These are phyloP conservation scores for Musa balbisiana DNA, from an alignment of 202 grass and related monocot genomes.

Conservation along the genomic window DNA sequence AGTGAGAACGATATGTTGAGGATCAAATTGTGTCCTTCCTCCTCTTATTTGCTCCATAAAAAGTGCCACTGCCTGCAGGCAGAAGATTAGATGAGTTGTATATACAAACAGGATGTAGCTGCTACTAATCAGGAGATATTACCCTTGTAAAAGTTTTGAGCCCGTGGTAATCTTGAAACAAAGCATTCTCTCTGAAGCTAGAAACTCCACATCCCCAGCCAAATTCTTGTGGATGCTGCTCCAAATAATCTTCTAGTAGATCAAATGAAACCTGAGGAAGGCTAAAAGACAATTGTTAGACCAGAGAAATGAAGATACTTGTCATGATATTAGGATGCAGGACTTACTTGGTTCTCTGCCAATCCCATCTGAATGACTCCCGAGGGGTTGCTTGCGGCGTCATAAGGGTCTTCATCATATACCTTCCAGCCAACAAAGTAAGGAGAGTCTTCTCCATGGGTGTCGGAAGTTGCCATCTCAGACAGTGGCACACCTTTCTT, in stretches of 20 bases:
- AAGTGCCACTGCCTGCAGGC: slow-evolving; percentile 65
- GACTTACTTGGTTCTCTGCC: slow-evolving; percentile 75
- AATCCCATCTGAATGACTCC: slow-evolving; percentile 98
- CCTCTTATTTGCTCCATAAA: slow-evolving; percentile 90
- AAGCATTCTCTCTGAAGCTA: slow-evolving; percentile 85
- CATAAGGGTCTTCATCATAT: slow-evolving; percentile 78
- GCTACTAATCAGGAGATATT: slow-evolving; percentile 20
- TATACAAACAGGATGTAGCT: no score
- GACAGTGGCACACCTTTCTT: slow-evolving; percentile 33
- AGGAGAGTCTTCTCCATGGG: slow-evolving; percentile 86
- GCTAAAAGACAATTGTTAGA: no score
- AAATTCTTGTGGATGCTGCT: slow-evolving; percentile 52
- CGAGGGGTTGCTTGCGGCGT: slow-evolving; percentile 46
- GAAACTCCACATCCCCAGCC: slow-evolving; percentile 37
- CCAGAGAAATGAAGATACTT: no score
- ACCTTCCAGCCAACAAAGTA: slow-evolving; percentile 97
- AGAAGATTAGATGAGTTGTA: not conserved
- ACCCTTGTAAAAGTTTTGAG: slow-evolving; percentile 69
- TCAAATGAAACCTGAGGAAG: slow-evolving; percentile 64
- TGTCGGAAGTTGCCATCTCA: slow-evolving; percentile 43
- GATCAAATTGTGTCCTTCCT: slow-evolving; percentile 65
- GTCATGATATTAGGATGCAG: no score
- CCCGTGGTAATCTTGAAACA: slow-evolving; percentile 97
- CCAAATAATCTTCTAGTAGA: slow-evolving; percentile 65
- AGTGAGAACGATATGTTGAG: slow-evolving; percentile 77